phyloP scores from a whole-genome alignment of 2,329 filamentous ascomycete genomes.

The Aspergillus ibericus region DNA sequence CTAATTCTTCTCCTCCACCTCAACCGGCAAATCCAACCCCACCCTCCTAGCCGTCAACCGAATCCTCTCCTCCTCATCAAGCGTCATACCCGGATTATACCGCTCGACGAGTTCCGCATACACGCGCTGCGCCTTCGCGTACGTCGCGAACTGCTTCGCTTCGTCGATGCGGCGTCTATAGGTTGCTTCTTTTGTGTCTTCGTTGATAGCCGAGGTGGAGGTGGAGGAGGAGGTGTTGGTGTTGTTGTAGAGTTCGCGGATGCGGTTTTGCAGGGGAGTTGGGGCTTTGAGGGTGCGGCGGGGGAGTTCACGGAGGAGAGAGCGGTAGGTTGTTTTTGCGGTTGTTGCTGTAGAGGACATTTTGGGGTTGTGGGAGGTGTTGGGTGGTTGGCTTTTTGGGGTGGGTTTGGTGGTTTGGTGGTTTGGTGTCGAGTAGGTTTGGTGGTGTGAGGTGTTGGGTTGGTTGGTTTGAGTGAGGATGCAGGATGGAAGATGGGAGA shows the following conservation, averaged over 20 bases:
- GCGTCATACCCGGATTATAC: conserved; percentile 90
- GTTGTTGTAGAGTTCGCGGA: conserved; percentile 65
- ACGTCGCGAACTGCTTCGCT: conserved; percentile 76
- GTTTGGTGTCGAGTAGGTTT: too few relatives aligned
- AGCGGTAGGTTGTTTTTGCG: conserved; percentile 78
- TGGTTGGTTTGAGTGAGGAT: neutral
- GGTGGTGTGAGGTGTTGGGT: neutral
- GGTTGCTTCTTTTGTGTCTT: conserved; percentile 21
- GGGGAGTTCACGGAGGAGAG: conserved; percentile 85
- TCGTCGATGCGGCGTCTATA: conserved; percentile 45
- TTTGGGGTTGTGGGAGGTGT: conserved; percentile 1
- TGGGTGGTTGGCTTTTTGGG: too few relatives aligned
- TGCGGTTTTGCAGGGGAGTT: conserved; percentile 67
- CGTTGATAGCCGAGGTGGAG: conserved; percentile 29
- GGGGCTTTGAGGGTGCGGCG: conserved; percentile 63
- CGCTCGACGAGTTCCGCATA: conserved; percentile 81
- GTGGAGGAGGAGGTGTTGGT: conserved; percentile 25
- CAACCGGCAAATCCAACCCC: conserved; percentile 81
- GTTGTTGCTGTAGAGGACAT: conserved; percentile 28
- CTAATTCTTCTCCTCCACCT: conserved; percentile 44
- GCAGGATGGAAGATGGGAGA: neutral
- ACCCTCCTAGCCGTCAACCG: conserved; percentile 81
- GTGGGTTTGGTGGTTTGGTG: too few relatives aligned
- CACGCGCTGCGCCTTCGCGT: conserved; percentile 79
- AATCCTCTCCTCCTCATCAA: conserved; percentile 81